Evolutionary conservation across 208 protist species (phyloP).

Genomic region (Leishmania mexicana): DNA sequence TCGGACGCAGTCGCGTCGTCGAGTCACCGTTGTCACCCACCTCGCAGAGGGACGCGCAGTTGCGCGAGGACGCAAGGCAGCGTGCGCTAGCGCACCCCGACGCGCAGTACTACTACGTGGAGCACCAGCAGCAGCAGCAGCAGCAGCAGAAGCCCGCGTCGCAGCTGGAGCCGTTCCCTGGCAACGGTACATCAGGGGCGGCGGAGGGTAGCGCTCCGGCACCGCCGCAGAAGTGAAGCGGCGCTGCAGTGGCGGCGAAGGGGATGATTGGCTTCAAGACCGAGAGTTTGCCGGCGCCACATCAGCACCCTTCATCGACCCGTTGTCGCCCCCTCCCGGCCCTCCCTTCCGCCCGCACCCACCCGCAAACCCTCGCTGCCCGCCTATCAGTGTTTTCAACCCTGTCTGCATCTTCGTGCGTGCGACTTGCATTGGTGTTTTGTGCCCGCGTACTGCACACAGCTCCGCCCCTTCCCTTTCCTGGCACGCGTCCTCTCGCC

Average conservation of each 20-base stretch:
- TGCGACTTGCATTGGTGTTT: neutral
- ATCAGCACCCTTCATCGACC: neutral
- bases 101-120: slow-evolving; percentile 18
- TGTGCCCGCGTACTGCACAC: neutral
- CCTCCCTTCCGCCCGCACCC: neutral
- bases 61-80: slow-evolving; percentile 17
- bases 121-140: slow-evolving; percentile 1
- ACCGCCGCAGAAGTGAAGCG: neutral
- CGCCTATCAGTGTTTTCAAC: neutral
- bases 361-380: neutral
- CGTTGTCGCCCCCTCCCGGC: neutral
- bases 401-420: neutral
- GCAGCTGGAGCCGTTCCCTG: neutral
- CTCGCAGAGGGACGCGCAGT: neutral
- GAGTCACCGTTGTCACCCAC: slow-evolving; percentile 8
- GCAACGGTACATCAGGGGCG: neutral
- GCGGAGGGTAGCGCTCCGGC: neutral
- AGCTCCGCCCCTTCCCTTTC: neutral
- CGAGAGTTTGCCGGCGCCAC: neutral
- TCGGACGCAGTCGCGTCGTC: slow-evolving; percentile 4
- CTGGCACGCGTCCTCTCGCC: neutral
- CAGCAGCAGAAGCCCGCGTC: neutral
- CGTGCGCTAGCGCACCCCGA: slow-evolving; percentile 28
- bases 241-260: neutral
- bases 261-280: neutral